Conservation (phyloP, 179 eudicot species). For the Beta corolliflora region DNA sequence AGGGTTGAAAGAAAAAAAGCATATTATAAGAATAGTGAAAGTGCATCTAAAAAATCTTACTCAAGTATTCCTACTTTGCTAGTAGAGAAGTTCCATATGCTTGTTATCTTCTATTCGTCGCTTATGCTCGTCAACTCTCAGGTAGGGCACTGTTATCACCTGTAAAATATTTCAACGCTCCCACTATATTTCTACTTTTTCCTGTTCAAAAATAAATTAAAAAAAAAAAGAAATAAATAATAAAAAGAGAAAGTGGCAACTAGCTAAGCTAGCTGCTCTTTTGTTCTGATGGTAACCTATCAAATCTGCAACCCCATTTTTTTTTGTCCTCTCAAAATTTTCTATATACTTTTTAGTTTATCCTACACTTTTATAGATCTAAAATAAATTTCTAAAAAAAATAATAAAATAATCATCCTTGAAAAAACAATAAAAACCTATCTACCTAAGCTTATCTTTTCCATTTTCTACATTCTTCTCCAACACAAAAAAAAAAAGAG, state of each 20-base stretch:
- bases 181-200: conserved; percentile 13
- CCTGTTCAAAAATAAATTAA: background rate
- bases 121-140: conserved; percentile 24
- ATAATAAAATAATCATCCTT: background rate
- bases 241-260: conserved; percentile 2
- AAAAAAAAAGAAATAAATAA: background rate
- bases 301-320: conserved; percentile 23
- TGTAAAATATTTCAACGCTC: conserved; percentile 3
- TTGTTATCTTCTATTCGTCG: conserved; percentile 15
- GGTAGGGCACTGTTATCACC: conserved; percentile 21
- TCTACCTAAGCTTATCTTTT: conserved; percentile 7
- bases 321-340: background rate
- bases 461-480: conserved; percentile 13
- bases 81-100: background rate
- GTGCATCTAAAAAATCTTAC: conserved; percentile 10
- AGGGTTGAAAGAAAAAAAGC: background rate
- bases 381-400: background rate
- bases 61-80: background rate
- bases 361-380: background rate
- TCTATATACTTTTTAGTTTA: background rate
- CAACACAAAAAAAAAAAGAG: background rate
- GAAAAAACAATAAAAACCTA: conserved; percentile 19
- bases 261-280: conserved; percentile 7
- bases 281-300: conserved; percentile 22
- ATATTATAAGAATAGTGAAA: background rate